Evolutionary conservation across 768 basidiomycete species (phyloP).

Genomic region (Mycena pura): DNA sequence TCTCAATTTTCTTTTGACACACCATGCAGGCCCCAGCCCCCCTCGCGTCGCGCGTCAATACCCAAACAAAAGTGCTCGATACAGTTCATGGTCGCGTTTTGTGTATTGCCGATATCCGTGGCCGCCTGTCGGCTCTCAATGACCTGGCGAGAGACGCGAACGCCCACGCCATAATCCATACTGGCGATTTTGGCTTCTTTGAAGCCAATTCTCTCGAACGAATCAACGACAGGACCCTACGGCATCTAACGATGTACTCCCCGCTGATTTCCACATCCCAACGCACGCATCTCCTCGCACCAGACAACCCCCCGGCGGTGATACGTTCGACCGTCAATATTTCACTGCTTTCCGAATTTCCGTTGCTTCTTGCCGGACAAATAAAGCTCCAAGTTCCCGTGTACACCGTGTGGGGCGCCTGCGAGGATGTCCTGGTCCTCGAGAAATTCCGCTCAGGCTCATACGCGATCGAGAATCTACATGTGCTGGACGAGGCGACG

Average conservation of each 20-base stretch:
- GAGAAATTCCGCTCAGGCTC: slow-evolving; percentile 90
- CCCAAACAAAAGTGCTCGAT: slow-evolving; percentile 82
- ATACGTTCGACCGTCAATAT: slow-evolving; percentile 81
- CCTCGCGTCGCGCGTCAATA: slow-evolving; percentile 62
- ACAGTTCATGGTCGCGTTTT: slow-evolving; percentile 85
- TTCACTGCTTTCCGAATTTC: slow-evolving; percentile 91
- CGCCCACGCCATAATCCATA: slow-evolving; percentile 94
- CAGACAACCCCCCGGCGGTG: slow-evolving; percentile 68
- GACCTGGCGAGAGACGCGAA: slow-evolving; percentile 87
- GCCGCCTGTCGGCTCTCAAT: slow-evolving; percentile 87
- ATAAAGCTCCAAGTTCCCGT: slow-evolving; percentile 93
- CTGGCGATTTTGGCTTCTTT: slow-evolving; percentile 99
- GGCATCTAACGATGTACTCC: slow-evolving; percentile 96
- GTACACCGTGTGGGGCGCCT: slow-evolving; percentile 96
- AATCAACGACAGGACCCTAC: slow-evolving; percentile 94
- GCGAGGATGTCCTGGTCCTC: slow-evolving; percentile 91
- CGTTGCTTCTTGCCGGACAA: slow-evolving; percentile 86
- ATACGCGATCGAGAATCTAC: slow-evolving; percentile 88
- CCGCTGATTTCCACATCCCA: slow-evolving; percentile 88
- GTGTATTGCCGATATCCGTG: slow-evolving; percentile 94
- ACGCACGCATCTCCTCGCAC: slow-evolving; percentile 76
- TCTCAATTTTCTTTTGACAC: slow-evolving; percentile 10
- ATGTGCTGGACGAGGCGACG: slow-evolving; percentile 94
- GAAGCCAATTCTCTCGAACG: slow-evolving; percentile 82
- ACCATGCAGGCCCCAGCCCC: slow-evolving; percentile 52